Percentiles rank a stretch among this genome's conserved stretches.
phyloP scores from a whole-genome alignment of 768 basidiomycete species.

The Pleurotus salmoneostramineus region DNA sequence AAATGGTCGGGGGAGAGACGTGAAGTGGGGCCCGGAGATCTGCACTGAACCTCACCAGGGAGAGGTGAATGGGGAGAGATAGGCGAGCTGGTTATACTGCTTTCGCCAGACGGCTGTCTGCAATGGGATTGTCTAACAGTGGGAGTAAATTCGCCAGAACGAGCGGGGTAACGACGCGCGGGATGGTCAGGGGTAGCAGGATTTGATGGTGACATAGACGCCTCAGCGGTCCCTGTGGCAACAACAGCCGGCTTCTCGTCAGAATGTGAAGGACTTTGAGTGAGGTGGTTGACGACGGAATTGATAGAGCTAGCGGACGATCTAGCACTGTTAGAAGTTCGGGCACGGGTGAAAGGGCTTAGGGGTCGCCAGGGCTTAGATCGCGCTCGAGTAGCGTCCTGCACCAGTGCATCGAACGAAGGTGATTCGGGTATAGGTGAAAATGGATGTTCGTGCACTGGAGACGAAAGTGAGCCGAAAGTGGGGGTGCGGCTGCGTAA shows the following conservation, averaged over 20 bases:
- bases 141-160: background rate
- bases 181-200: no score
- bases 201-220: background rate
- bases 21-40: no score
- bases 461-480: constrained; percentile 20
- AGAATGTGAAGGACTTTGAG: background rate
- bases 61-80: no score
- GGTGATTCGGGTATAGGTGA: constrained; percentile 21
- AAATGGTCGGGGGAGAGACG: no score
- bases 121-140: background rate
- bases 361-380: background rate
- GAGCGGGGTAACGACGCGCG: no score
- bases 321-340: background rate
- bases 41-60: no score
- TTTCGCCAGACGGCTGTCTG: no score
- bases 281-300: background rate
- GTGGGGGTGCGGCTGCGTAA: constrained; percentile 8
- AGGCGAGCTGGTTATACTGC: no score
- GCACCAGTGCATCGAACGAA: constrained; percentile 10
- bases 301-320: background rate
- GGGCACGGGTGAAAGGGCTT: background rate
- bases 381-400: background rate
- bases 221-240: background rate
- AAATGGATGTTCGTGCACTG: constrained; percentile 12
- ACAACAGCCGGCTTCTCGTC: background rate